phyloP scores from a whole-genome alignment of 768 basidiomycete genomes.

The Rhodotorula diobovata region DNA sequence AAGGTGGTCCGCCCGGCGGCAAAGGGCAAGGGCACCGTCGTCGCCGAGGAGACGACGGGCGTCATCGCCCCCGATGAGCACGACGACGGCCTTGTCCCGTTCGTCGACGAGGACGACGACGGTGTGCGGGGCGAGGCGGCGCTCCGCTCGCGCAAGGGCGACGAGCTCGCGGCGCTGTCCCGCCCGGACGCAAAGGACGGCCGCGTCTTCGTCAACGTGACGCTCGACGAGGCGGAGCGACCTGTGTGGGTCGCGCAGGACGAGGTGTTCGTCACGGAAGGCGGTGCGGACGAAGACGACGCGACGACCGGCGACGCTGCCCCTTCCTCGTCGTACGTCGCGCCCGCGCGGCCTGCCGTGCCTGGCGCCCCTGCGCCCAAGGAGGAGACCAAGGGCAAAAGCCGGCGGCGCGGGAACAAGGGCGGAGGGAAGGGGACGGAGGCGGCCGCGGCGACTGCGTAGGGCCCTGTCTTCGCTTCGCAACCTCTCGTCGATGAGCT shows the following conservation, averaged over 20 bases:
- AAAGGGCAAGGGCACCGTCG: neutral
- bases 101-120: slow-evolving; percentile 14
- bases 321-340: neutral
- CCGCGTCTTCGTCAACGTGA: slow-evolving; percentile 4
- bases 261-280: too few relatives aligned
- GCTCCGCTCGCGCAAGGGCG: neutral
- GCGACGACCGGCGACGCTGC: neutral
- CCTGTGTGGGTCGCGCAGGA: neutral
- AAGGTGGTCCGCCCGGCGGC: neutral
- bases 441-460: neutral
- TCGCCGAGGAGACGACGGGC: neutral
- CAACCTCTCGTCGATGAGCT: too few relatives aligned
- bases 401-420: neutral
- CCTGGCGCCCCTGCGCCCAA: slow-evolving; percentile 1
- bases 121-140: neutral
- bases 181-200: neutral
- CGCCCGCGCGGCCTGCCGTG: neutral
- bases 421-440: slow-evolving; percentile 2
- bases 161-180: neutral
- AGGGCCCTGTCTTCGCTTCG: neutral
- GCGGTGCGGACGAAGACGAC: neutral
- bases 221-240: neutral
- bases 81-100: neutral
- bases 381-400: slow-evolving; percentile 14
- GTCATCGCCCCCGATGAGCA: neutral